Conservation (phyloP, 2,329 filamentous ascomycete genomes). For the Trichoderma citrinoviride region DNA sequence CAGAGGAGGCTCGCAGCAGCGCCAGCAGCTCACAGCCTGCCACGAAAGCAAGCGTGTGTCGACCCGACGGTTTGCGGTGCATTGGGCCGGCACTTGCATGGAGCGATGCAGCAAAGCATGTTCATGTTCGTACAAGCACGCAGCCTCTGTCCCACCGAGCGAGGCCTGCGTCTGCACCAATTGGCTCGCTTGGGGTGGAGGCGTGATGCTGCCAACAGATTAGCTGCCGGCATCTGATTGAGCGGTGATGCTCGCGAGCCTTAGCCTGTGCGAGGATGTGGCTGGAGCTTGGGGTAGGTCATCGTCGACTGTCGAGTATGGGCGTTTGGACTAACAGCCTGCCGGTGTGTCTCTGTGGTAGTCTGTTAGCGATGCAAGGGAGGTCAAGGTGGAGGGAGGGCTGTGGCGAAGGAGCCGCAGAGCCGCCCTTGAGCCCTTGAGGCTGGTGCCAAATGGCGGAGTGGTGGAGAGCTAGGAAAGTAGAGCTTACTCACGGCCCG, state of each 20-base stretch:
- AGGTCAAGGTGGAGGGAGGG: not conserved
- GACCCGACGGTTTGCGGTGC: conserved; percentile 24
- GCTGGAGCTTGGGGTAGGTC: not conserved
- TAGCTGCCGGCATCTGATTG: conserved; percentile 7
- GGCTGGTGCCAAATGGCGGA: not conserved
- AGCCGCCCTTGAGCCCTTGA: conserved; percentile 11
- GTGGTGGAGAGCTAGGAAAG: conserved; percentile 1
- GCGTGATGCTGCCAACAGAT: conserved; percentile 14
- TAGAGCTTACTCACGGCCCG: conserved; percentile 4
- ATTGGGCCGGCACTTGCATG: conserved; percentile 24
- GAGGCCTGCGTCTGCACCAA: not conserved
- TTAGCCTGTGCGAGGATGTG: not conserved
- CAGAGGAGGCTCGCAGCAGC: conserved; percentile 20
- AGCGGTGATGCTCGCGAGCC: conserved; percentile 8
- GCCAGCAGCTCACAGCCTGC: conserved; percentile 32
- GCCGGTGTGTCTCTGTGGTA: not conserved
- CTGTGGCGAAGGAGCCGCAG: conserved; percentile 7
- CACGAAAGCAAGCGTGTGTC: conserved; percentile 39
- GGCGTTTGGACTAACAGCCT: not conserved
- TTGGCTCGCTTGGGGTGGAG: conserved; percentile 20
- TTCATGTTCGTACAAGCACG: conserved; percentile 11
- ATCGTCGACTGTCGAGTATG: not conserved
- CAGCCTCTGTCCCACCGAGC: not conserved
- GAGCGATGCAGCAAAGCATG: conserved; percentile 21
- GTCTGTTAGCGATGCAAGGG: not conserved